Base-by-base conservation (phyloP, 2,329 filamentous ascomycete genomes). In the Sporothrix brunneoviolacea region DNA sequence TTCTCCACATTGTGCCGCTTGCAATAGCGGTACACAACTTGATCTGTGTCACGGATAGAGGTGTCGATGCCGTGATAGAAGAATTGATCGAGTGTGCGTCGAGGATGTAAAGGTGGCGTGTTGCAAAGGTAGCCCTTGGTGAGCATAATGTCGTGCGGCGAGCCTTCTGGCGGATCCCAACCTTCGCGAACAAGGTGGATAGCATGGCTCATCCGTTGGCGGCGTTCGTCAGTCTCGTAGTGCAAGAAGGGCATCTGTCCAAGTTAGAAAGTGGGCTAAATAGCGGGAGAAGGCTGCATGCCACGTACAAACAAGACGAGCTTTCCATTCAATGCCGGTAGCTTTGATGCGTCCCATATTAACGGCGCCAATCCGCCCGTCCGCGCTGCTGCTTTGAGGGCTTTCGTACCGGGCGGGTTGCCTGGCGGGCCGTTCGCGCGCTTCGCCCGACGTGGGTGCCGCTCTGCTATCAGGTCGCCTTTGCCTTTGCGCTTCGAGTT, bases 21-120 rank as follows among this genome's bases (percentile, higher is more conserved):
- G 64, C 65, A 62, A 56, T 83, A 83, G 10, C 81, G 72, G 59
- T 78, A 83, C 1, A 84, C 79, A 1, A 84, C 81, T 60, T 85
- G 82, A 56, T 84, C 80, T 28, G 69, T 67, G 55, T 85, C 82
- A 32, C 81, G 74, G 8, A 67, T 70, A 38, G 74, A 68, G 0
- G 81, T 85, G 56, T 83, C 75, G 46, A 80, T 79, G 41, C 80
- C 80, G 35, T 82, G 79, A 56, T 84, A 84, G 60, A 79, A 82
- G 61, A 79, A 84, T 50, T 85, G 81, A 58, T 84, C 81, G 1
- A 84, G 65, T 0, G 82, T 84, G 19, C 82, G 70, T 9, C 81
- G 74, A 0, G 81, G 72, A 59, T 85, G 81, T 2, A 82, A 64
- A 5, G 70, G 70, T 10, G 72, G 73, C 10, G 67, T 68, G 19